Evolutionary conservation across 306 rosid genomes (phyloP), one percentile per base, ranked within the genome.

Genomic region (cucumber (Cucumis sativus)): DNA sequence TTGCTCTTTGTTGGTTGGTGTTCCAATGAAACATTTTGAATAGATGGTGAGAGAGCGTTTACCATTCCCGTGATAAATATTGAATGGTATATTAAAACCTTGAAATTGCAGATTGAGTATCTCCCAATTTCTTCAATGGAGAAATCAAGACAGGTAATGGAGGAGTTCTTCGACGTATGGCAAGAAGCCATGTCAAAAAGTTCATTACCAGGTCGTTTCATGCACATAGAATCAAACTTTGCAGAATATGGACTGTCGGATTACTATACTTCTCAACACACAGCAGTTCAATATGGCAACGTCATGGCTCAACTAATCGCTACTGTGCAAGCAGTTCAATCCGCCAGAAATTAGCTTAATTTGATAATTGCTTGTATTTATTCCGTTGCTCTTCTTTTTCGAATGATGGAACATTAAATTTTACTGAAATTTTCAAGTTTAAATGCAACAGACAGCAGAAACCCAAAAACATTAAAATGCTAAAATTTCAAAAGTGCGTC

Each of bases 131-230:
- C 97, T 56, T 95, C 97, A 12, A 83, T 90, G 57, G 96, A 90
- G 76, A 92, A 90, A 79, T 85, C 89, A 8, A 87, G 82, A 84
- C 93, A 84, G 82, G 64, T 92, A 23, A 84, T 95, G 92, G 99
- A 87, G 78, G 97, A 88, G 78, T 92, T 95, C 84, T 75, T 92
- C 66, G 87, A 85, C 8, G 70, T 86, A 47, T 90, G 93, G 97
- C 87, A 88, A 79, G 96, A 95, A 80, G 77, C 85, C 6, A 83
- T 92, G 75, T 82, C 93, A 2, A 95, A 92, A 81, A 89, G 92
- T 47, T 88, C 97, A 78, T 80, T 92, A 65, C 97, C 93, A 0
- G 99, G 97, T n/a, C 99, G 93, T 11, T 92, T 92, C 84, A 74
- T 88, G 87, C 92, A 88, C 8, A 77, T 87, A 7, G 97, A 92